Evolutionary conservation across 2,329 filamentous ascomycete species (phyloP).

Genomic region (Cryphonectria parasitica): DNA sequence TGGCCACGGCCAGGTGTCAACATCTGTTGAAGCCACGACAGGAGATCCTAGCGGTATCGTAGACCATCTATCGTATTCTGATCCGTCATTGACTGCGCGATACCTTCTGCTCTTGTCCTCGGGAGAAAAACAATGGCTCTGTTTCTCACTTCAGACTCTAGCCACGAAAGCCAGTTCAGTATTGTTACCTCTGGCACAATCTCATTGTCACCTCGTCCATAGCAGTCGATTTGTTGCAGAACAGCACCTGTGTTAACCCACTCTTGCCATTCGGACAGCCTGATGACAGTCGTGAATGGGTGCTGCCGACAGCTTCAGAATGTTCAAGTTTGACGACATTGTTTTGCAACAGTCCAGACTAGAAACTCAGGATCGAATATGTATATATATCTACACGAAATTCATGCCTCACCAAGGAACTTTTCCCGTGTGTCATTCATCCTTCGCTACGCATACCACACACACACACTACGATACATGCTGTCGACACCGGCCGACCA

Average conservation of each 20-base stretch:
- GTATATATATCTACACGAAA: not conserved
- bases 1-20: not conserved
- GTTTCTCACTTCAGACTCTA: not conserved
- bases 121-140: not conserved
- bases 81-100: no score
- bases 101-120: not conserved
- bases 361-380: not conserved
- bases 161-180: not conserved
- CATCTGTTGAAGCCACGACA: not conserved
- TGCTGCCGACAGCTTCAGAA: not conserved
- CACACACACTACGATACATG: not conserved
- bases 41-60: no score
- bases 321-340: not conserved
- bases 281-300: not conserved
- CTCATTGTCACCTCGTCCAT: not conserved
- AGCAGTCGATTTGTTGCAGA: not conserved
- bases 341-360: not conserved
- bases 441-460: not conserved
- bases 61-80: no score
- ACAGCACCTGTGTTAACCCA: not conserved
- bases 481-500: not conserved
- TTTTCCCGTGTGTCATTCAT: not conserved
- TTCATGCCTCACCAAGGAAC: not conserved
- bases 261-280: not conserved
- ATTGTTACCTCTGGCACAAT: not conserved